phyloP scores from a whole-genome alignment of 192 early-diverging fungal genomes.

The Radiomyces spectabilis region DNA sequence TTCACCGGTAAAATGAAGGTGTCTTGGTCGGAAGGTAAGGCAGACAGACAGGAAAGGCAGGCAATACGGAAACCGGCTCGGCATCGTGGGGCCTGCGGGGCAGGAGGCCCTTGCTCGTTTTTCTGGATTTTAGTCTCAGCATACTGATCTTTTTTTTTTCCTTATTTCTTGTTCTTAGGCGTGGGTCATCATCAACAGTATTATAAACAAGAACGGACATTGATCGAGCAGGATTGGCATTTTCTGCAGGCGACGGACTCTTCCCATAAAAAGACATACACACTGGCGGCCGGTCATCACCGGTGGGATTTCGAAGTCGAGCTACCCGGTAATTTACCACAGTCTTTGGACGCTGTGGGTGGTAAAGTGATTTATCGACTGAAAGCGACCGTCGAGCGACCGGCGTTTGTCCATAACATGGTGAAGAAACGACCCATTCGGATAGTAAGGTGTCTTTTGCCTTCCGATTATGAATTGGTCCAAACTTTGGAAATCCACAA shows the following conservation, averaged over 20 bases:
- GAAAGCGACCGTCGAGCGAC: conserved; percentile 46
- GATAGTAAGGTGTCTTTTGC: conserved; percentile 41
- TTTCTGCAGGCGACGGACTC: conserved; percentile 29
- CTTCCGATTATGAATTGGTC: conserved; percentile 40
- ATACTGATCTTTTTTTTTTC: neutral
- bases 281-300: conserved; percentile 31
- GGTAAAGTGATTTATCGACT: conserved; percentile 45
- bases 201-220: conserved; percentile 25
- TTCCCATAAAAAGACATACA: conserved; percentile 29
- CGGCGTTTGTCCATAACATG: conserved; percentile 46
- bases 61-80: too few species aligned
- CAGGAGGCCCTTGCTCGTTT: neutral
- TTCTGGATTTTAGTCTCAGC: too few species aligned
- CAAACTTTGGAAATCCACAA: conserved; percentile 46
- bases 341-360: conserved; percentile 40
- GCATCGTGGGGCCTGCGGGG: too few species aligned
- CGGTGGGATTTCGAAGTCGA: conserved; percentile 47
- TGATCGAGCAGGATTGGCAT: conserved; percentile 45
- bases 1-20: conserved; percentile 53
- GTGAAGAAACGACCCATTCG: conserved; percentile 19
- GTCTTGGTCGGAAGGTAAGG: conserved; percentile 35
- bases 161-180: neutral
- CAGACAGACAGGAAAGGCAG: neutral
- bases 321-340: conserved; percentile 51
- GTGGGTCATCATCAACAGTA: conserved; percentile 25